phyloP scores from a whole-genome alignment of 2,329 filamentous ascomycete genomes.

The Epichloe typhina region DNA sequence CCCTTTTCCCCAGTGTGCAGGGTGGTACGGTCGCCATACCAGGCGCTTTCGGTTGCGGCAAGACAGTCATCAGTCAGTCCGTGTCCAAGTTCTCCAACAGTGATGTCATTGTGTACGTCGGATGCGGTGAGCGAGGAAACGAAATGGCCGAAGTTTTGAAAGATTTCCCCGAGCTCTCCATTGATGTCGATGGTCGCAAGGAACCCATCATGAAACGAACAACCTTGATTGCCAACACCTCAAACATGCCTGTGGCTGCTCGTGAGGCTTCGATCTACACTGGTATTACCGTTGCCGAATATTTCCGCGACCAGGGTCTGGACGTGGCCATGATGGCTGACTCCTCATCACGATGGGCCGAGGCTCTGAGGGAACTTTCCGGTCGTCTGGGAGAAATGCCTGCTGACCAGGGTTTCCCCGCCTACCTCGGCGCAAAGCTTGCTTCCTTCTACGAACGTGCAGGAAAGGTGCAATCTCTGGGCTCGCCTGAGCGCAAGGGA shows the following conservation, averaged over 20 bases:
- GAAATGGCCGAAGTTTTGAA: slow-evolving; percentile 99
- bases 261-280: slow-evolving; percentile 99
- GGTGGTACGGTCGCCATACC: slow-evolving; percentile 97
- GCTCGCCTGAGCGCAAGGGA: slow-evolving; percentile 76
- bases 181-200: slow-evolving; percentile 84
- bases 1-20: slow-evolving; percentile 90
- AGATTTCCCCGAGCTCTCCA: slow-evolving; percentile 97
- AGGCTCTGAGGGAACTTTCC: slow-evolving; percentile 95
- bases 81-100: slow-evolving; percentile 99
- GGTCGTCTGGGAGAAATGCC: slow-evolving; percentile 99
- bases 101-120: slow-evolving; percentile 97
- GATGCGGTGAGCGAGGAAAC: slow-evolving; percentile 83
- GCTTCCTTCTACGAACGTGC: slow-evolving; percentile 99
- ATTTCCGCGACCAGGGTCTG: slow-evolving; percentile 94
- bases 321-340: slow-evolving; percentile 99
- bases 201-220: slow-evolving; percentile 99
- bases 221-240: slow-evolving; percentile 95
- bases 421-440: slow-evolving; percentile 90
- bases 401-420: slow-evolving; percentile 98
- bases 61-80: slow-evolving; percentile 97
- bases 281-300: slow-evolving; percentile 85
- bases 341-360: slow-evolving; percentile 94
- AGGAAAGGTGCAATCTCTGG: slow-evolving; percentile 71
- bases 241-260: slow-evolving; percentile 98
- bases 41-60: slow-evolving; percentile 95